Evolutionary conservation across 805 yeast species (phyloP).

Genomic region (Schwanniomyces polymorphus): DNA sequence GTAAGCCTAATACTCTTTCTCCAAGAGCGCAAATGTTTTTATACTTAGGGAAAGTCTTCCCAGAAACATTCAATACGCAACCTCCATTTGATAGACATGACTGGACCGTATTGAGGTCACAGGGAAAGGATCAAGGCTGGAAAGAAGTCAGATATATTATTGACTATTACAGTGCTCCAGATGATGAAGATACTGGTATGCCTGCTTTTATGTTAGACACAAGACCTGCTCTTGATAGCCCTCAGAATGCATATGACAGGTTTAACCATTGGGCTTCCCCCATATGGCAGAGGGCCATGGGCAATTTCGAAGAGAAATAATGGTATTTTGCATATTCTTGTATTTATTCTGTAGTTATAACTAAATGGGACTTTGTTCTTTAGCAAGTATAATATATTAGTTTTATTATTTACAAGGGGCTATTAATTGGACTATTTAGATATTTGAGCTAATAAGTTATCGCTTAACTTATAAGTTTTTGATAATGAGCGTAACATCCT

Average conservation of each 20-base stretch:
- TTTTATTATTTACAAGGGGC: background rate
- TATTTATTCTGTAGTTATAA: background rate
- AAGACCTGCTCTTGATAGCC: constrained; percentile 86
- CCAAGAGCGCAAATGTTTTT: constrained; percentile 82
- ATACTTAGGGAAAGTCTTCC: constrained; percentile 66
- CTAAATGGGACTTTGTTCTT: background rate
- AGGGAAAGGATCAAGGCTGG: constrained; percentile 51
- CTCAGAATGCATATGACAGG: constrained; percentile 66
- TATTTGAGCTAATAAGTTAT: constrained; percentile 5
- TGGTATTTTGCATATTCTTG: background rate
- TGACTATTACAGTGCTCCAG: constrained; percentile 96
- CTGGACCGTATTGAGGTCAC: constrained; percentile 87
- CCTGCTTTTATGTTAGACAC: constrained; percentile 93
- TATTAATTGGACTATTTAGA: background rate
- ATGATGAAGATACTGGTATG: constrained; percentile 78
- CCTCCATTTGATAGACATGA: constrained; percentile 98
- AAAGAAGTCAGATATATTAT: constrained; percentile 83
- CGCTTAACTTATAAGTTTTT: constrained; percentile 4
- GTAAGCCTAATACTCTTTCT: constrained; percentile 82
- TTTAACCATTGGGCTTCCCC: constrained; percentile 67
- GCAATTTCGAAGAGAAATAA: constrained; percentile 32
- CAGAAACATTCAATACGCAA: constrained; percentile 66
- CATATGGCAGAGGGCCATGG: constrained; percentile 70
- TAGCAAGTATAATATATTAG: background rate
- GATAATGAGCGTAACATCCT: constrained; percentile 18